Evolutionary conservation across 225 moss, liverwort and hornwort genomes (phyloP).

Genomic region (Polytrichum formosum): DNA sequence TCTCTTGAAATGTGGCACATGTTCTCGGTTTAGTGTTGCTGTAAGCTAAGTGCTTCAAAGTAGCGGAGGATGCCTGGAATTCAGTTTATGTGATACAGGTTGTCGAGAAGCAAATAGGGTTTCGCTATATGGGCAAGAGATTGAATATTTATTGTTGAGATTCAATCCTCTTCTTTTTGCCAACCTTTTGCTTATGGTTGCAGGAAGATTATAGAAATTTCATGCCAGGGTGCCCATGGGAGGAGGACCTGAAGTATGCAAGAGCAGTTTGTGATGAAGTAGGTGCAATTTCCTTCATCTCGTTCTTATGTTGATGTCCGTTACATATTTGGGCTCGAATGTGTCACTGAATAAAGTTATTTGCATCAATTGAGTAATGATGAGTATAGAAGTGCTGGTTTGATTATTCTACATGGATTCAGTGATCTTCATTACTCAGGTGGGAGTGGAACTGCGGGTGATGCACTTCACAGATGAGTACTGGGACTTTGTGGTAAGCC

Average conservation of each 20-base stretch:
- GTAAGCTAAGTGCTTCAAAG: too few species aligned
- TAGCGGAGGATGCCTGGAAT: too few species aligned
- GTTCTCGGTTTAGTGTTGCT: too few species aligned
- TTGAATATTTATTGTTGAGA: too few species aligned
- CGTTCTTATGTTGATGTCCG: not conserved
- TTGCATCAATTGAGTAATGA: too few species aligned
- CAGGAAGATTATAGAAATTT: conserved; percentile 98
- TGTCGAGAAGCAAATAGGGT: too few species aligned
- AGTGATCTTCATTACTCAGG: conserved; percentile 41
- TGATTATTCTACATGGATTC: conserved; percentile 16
- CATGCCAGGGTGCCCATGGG: conserved; percentile 98
- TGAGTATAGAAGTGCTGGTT: conserved; percentile 3
- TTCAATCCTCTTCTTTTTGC: not conserved
- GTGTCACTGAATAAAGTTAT: too few species aligned
- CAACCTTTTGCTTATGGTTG: conserved; percentile 8
- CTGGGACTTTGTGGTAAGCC: conserved; percentile 78
- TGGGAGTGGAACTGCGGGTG: conserved; percentile 79
- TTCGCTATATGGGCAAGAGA: too few species aligned
- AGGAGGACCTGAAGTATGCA: conserved; percentile 85
- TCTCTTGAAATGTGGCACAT: too few species aligned
- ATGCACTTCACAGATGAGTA: conserved; percentile 92
- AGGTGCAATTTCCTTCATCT: conserved; percentile 8
- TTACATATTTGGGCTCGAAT: too few species aligned
- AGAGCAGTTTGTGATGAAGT: conserved; percentile 88
- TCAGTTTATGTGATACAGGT: too few species aligned